Evolutionary conservation across 768 basidiomycete genomes (phyloP).

Genomic region (Russula sp.): DNA sequence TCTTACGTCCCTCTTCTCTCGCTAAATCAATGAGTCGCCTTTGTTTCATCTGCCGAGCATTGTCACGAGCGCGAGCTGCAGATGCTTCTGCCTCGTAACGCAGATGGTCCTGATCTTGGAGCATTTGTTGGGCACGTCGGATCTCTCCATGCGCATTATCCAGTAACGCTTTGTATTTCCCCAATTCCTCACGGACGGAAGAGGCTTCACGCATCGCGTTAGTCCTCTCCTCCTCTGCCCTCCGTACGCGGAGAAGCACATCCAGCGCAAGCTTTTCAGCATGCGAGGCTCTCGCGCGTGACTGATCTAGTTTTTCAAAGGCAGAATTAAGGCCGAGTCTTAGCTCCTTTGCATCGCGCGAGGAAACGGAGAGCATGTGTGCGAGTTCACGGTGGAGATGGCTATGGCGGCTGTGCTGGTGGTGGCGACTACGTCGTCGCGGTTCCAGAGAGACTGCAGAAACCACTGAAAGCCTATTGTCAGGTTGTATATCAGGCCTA

Average conservation of each 20-base stretch:
- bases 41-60: slow-evolving; percentile 37
- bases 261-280: slow-evolving; percentile 44
- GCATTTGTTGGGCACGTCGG: slow-evolving; percentile 35
- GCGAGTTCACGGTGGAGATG: slow-evolving; percentile 19
- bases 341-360: slow-evolving; percentile 25
- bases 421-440: slow-evolving; percentile 17
- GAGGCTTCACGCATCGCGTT: slow-evolving; percentile 34
- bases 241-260: slow-evolving; percentile 36
- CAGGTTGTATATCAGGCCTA: not conserved
- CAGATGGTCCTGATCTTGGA: slow-evolving; percentile 36
- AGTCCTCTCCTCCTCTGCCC: slow-evolving; percentile 34
- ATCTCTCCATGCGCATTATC: slow-evolving; percentile 41
- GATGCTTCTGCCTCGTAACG: slow-evolving; percentile 40
- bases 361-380: slow-evolving; percentile 18
- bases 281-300: slow-evolving; percentile 36
- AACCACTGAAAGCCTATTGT: slow-evolving; percentile 15
- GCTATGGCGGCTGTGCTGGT: slow-evolving; percentile 8
- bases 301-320: slow-evolving; percentile 32
- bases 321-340: slow-evolving; percentile 26
- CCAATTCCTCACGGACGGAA: slow-evolving; percentile 36
- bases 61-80: slow-evolving; percentile 39
- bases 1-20: slow-evolving; percentile 36
- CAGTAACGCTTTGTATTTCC: slow-evolving; percentile 39
- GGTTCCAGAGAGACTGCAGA: slow-evolving; percentile 20
- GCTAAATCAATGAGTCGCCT: slow-evolving; percentile 36